Percentiles rank a stretch among this genome's conserved stretches.
phyloP scores from a whole-genome alignment of 495 filamentous ascomycete species.

The Pseudomonodictys pantanalensis region DNA sequence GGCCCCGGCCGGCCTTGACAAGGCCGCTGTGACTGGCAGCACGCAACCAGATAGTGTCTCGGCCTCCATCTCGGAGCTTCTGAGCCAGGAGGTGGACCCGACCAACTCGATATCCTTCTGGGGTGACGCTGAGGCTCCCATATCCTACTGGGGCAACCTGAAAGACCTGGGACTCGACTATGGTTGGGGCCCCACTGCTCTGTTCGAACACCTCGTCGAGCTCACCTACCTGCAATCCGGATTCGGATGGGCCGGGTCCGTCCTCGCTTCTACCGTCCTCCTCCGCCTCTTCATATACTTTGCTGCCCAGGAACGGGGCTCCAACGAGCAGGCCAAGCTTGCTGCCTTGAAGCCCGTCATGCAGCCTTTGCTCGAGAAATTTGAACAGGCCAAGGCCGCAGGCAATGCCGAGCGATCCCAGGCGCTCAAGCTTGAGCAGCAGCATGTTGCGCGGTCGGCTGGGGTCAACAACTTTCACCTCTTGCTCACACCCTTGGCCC shows the following conservation, averaged over 20 bases:
- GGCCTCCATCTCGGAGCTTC: not conserved
- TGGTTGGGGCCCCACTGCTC: conserved; percentile 69
- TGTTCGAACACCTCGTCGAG: conserved; percentile 73
- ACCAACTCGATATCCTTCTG: too few species aligned
- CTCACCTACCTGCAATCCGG: conserved; percentile 71
- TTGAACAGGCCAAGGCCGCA: conserved; percentile 42
- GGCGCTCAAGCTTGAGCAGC: conserved; percentile 47
- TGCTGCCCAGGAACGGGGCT: conserved; percentile 56
- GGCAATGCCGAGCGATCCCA: conserved; percentile 48
- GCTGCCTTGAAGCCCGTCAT: conserved; percentile 48
- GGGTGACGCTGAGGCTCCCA: conserved; percentile 45
- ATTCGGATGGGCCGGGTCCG: conserved; percentile 78
- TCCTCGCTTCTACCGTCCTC: conserved; percentile 60
- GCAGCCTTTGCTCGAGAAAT: conserved; percentile 50
- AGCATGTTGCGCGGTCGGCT: conserved; percentile 47
- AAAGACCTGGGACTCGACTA: conserved; percentile 80
- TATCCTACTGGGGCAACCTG: conserved; percentile 78
- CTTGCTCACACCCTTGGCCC: conserved; percentile 55
- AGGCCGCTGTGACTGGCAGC: conserved; percentile 2
- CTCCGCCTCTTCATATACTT: conserved; percentile 65
- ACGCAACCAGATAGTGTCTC: too few species aligned
- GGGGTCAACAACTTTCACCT: conserved; percentile 53
- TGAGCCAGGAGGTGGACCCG: too few species aligned
- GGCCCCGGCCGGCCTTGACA: conserved; percentile 8
- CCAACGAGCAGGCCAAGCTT: conserved; percentile 58